Base-by-base conservation (phyloP, 179 eudicot species). In the Beta corolliflora region DNA sequence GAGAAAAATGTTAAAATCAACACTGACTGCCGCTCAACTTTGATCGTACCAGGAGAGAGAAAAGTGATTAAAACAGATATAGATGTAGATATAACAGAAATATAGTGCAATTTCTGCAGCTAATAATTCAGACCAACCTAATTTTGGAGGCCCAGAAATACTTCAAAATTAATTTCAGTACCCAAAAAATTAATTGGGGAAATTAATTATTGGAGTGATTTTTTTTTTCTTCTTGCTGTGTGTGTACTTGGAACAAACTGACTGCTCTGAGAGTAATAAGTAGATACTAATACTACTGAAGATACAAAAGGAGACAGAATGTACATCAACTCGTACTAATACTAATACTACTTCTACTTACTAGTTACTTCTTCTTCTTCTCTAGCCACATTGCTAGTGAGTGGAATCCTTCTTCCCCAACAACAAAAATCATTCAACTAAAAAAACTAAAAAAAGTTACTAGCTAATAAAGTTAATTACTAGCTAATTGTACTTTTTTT, bases 301-400 rank as follows among this genome's bases (percentile, higher is more conserved):
- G 82, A 63, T 66, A 81, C 73, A 85, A 60, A 81, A 69, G 80
- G 82, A 73, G 84, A 81, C 69, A 78, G 84, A 84, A 84, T 84
- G 87, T 84, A 84, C 87, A 84, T 5, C 52, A 81, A 63, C 79
- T 48, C 59, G 19, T 45, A 76, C 76, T 65, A 71, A 48, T 56
- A 84, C 81, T 81, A 66, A 52, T 78, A 54, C 85, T 71, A 45
- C 25, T 36, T 19, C 45, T 25, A 53, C 80, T 79, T n/a, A n/a
- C n/a, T n/a, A n/a, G n/a, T n/a, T n/a, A n/a, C n/a, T n/a, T n/a
- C n/a, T n/a, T n/a, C 72, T 54, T 31, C 61, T 12, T 36, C 15
- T 52, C 12, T 25, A 5, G 7, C 15, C 15, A 9, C 6, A 53
- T n/a, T 52, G 74, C 6, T 1, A 16, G 13, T 18, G 7, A 58